Conservation (phyloP, 192 early-diverging fungal species). For the Umbelopsis sp. region DNA sequence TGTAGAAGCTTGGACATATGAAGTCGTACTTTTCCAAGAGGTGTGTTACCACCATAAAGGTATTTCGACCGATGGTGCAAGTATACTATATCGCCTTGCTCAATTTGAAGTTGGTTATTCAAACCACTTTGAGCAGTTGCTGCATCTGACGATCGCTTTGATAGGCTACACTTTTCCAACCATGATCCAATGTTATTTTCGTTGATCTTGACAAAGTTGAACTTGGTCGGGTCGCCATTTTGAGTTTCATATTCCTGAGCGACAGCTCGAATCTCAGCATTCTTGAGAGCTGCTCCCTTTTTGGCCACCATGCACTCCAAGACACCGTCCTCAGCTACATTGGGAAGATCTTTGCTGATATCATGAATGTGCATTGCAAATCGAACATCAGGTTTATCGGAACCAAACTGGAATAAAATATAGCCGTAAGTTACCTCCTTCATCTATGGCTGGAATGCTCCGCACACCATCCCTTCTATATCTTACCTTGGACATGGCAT, state of each 20-base stretch:
- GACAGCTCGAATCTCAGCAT: slow-evolving; percentile 26
- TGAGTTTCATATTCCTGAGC: slow-evolving; percentile 7
- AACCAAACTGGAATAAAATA: slow-evolving; percentile 68
- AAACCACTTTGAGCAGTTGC: not conserved
- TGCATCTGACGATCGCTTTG: slow-evolving; percentile 23
- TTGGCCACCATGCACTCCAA: slow-evolving; percentile 59
- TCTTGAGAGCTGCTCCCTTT: slow-evolving; percentile 35
- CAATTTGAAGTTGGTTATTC: slow-evolving; percentile 37
- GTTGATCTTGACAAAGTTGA: slow-evolving; percentile 49
- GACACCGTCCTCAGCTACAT: slow-evolving; percentile 26
- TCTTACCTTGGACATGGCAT: slow-evolving; percentile 73
- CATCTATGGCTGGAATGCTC: not conserved
- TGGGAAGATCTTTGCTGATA: slow-evolving; percentile 37
- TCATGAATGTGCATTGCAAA: slow-evolving; percentile 68
- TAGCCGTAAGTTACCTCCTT: not conserved
- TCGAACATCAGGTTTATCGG: slow-evolving; percentile 89
- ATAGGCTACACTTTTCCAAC: slow-evolving; percentile 35
- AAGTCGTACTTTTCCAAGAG: slow-evolving; percentile 61
- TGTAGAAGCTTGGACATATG: slow-evolving; percentile 53
- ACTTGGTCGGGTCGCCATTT: not conserved
- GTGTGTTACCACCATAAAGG: slow-evolving; percentile 53
- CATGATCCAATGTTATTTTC: slow-evolving; percentile 45
- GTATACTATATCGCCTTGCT: slow-evolving; percentile 60
- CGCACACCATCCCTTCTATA: not conserved
- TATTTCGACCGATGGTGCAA: slow-evolving; percentile 51